phyloP scores from a whole-genome alignment of 139 green algal genomes.

The Asterochloris sp. region DNA sequence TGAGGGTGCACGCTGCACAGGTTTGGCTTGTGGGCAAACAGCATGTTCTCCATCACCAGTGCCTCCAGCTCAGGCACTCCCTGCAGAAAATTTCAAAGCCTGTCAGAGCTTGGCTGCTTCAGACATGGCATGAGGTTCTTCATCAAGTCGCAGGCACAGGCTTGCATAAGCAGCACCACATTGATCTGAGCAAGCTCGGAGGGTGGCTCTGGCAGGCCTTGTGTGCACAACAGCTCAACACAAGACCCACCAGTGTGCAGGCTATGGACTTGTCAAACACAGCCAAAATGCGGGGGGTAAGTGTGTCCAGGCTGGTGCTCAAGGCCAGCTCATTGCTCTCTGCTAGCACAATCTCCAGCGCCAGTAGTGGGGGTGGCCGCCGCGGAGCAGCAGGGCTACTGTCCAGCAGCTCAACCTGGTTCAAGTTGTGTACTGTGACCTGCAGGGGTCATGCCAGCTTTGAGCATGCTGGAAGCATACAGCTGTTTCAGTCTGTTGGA shows the following conservation, averaged over 20 bases:
- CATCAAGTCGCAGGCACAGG: too few relatives aligned
- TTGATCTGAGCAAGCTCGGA: too few relatives aligned
- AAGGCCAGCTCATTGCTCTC: slow-evolving; percentile 48
- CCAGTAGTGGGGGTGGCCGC: slow-evolving; percentile 52
- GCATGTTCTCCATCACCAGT: slow-evolving; percentile 74
- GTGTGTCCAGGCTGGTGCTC: slow-evolving; percentile 35
- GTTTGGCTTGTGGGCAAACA: slow-evolving; percentile 57
- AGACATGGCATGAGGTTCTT: too few relatives aligned
- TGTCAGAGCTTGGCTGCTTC: background rate
- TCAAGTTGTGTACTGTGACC: slow-evolving; percentile 6
- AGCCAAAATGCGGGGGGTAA: slow-evolving; percentile 36
- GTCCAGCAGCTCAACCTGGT: slow-evolving; percentile 6
- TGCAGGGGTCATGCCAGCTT: background rate
- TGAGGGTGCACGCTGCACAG: slow-evolving; percentile 58
- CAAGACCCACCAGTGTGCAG: slow-evolving; percentile 29
- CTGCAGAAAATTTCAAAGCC: slow-evolving; percentile 8
- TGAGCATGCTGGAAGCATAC: background rate
- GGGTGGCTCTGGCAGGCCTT: too few relatives aligned
- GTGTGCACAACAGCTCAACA: too few relatives aligned
- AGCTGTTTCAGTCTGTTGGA: too few relatives aligned
- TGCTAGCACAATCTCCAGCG: slow-evolving; percentile 54
- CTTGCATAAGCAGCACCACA: too few relatives aligned
- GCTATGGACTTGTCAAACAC: slow-evolving; percentile 60
- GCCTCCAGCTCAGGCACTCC: slow-evolving; percentile 68
- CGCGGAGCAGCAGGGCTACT: background rate